Evolutionary conservation across 495 filamentous ascomycete species (phyloP).

Genomic region (Penicillium salamii): DNA sequence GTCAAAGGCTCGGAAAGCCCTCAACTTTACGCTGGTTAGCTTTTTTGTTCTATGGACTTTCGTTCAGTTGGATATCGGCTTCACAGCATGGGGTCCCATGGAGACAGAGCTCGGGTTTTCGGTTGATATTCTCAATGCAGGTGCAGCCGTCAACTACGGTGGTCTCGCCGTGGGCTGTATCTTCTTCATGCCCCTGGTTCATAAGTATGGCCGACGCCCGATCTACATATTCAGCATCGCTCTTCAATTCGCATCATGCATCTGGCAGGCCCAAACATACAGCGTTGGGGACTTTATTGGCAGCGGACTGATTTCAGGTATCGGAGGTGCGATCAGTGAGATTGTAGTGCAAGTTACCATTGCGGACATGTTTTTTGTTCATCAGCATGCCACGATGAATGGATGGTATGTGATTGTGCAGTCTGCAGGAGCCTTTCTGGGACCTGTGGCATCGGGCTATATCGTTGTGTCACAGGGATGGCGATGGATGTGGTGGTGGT

Average conservation of each 20-base stretch:
- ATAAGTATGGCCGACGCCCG: conserved; percentile 44
- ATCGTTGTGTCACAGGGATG: conserved; percentile 44
- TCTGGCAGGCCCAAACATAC: conserved; percentile 37
- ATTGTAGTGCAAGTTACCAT: conserved; percentile 46
- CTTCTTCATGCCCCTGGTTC: conserved; percentile 44
- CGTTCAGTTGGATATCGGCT: conserved; percentile 37
- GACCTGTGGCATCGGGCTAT: conserved; percentile 44
- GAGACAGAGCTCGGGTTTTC: conserved; percentile 35
- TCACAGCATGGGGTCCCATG: conserved; percentile 41
- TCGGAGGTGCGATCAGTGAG: conserved; percentile 40
- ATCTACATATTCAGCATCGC: conserved; percentile 40
- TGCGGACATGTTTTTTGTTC: conserved; percentile 49
- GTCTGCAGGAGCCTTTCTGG: conserved; percentile 33
- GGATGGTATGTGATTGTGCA: conserved; percentile 34
- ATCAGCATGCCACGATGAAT: conserved; percentile 43
- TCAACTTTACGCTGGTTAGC: conserved; percentile 37
- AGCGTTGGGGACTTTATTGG: conserved; percentile 32
- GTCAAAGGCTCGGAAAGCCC: conserved; percentile 28
- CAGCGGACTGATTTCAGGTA: conserved; percentile 30
- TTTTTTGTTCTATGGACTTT: conserved; percentile 41
- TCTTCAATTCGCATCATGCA: conserved; percentile 30
- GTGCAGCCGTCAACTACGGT: conserved; percentile 33
- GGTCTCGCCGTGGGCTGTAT: conserved; percentile 39
- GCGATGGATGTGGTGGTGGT: conserved; percentile 55
- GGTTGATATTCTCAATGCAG: conserved; percentile 33